Conservation (phyloP, 768 basidiomycete genomes). For the Amyloporia xantha region DNA sequence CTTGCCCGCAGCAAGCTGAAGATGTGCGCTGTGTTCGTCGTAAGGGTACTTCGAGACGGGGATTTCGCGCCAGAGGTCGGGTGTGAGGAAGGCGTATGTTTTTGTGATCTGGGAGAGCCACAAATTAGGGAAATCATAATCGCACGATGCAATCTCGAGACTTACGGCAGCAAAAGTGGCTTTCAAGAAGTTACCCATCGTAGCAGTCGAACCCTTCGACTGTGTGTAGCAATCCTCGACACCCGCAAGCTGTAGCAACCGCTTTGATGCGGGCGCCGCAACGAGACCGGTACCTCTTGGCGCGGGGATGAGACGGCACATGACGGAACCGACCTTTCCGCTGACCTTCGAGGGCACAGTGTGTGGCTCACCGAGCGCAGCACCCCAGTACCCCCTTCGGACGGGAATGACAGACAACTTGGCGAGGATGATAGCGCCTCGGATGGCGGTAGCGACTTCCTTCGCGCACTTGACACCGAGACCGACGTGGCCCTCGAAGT, state of each 20-base stretch:
- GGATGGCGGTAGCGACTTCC: conserved; percentile 99
- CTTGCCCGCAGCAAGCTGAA: conserved; percentile 79
- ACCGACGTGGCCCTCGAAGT: conserved; percentile 97
- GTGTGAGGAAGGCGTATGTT: conserved; percentile 97
- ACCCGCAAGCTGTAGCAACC: conserved; percentile 95
- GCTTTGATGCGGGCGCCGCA: conserved; percentile 95
- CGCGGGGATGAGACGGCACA: conserved; percentile 98
- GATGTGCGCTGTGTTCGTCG: conserved; percentile 92
- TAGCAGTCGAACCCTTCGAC: conserved; percentile 96
- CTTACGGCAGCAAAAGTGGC: conserved; percentile 89
- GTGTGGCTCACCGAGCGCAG: conserved; percentile 97
- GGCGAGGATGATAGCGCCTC: conserved; percentile 98
- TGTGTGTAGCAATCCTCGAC: conserved; percentile 97
- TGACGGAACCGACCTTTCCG: conserved; percentile 98
- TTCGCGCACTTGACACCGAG: conserved; percentile 99
- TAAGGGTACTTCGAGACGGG: conserved; percentile 84
- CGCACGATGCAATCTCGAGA: conserved; percentile 11
- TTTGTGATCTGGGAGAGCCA: conserved; percentile 70
- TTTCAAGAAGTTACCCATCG: conserved; percentile 99
- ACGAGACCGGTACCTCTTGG: conserved; percentile 99
- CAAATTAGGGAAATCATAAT: background rate
- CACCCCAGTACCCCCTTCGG: conserved; percentile 99
- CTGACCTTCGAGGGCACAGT: conserved; percentile 98
- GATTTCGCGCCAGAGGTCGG: conserved; percentile 96
- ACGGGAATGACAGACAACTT: conserved; percentile 98